Conservation (phyloP, 352 stramenopile species). For the Pythium rishiriense region DNA sequence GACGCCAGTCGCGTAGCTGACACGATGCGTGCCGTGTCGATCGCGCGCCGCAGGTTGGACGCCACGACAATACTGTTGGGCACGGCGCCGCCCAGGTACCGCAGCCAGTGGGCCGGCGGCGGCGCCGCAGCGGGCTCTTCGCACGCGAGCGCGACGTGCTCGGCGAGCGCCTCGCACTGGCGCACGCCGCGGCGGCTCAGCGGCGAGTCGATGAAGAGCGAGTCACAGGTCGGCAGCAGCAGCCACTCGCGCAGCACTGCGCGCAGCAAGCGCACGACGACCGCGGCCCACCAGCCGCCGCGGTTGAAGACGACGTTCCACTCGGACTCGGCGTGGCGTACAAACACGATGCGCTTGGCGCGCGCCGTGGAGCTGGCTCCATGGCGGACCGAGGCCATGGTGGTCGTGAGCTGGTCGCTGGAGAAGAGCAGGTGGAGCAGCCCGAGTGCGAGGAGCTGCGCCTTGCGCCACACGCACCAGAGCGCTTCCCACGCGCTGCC, state of each 20-base stretch:
- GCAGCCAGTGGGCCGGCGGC: slow-evolving; percentile 32
- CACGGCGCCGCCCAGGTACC: slow-evolving; percentile 46
- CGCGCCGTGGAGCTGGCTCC: slow-evolving; percentile 11
- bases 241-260: slow-evolving; percentile 69
- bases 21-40: slow-evolving; percentile 79
- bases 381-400: not conserved
- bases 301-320: slow-evolving; percentile 91
- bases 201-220: slow-evolving; percentile 84
- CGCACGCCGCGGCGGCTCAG: slow-evolving; percentile 58
- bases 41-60: slow-evolving; percentile 74
- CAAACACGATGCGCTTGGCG: slow-evolving; percentile 74
- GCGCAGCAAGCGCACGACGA: slow-evolving; percentile 46
- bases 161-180: slow-evolving; percentile 59
- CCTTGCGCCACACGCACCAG: slow-evolving; percentile 59
- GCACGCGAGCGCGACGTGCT: slow-evolving; percentile 38
- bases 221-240: slow-evolving; percentile 63
- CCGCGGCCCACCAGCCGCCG: slow-evolving; percentile 42
- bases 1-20: slow-evolving; percentile 60
- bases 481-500: slow-evolving; percentile 35
- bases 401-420: slow-evolving; percentile 43
- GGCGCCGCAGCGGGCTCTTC: slow-evolving; percentile 19
- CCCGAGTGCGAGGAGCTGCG: slow-evolving; percentile 61
- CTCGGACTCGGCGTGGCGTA: slow-evolving; percentile 86
- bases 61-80: slow-evolving; percentile 62
- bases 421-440: slow-evolving; percentile 75